Evolutionary conservation across 208 protist species (phyloP), one percentile per base, ranked within the genome.

Genomic region (Leishmania amazonensis): DNA sequence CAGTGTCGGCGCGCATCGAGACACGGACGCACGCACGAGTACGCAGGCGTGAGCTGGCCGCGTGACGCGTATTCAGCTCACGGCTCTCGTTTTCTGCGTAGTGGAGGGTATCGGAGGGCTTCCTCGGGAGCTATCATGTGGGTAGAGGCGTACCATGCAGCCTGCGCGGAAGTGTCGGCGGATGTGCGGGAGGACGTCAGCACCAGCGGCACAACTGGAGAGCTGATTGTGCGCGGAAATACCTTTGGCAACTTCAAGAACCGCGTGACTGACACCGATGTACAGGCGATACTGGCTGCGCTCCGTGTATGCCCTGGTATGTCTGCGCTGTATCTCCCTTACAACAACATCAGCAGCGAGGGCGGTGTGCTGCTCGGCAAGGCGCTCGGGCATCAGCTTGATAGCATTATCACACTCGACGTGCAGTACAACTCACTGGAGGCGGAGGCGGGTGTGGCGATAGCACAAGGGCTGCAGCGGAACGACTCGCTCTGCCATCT

Each of bases 341-440:
- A 95, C 90, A 96, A 97, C 83, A 83, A 71, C 73, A 86, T 97
- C 38, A 76, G 83, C n/a, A 84, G 85, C 13, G 65, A 49, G 13
- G 94, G 92, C 0, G 90, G 85, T 11, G 71, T 71, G 17, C 75
- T 79, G 21, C 75, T 97, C 28, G 91, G 90, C 6, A 77, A 90
- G 58, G 88, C 83, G 35, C 83, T 95, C 42, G 76, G 83, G 13
- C 42, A 73, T 28, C 68, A 85, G 38, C 80, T 90, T 38, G 76
- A 79, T 57, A 83, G 79, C 17, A 49, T 97, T 54, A 81, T 88
- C 28, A 78, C 79, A 45, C 75, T 97, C 3, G 90, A 96, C 68
- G 76, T 97, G 17, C 87, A 88, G 42, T 79, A 91, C 80, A 96
- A 97, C 84, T 74, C 72, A 21, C 91, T 96, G 42, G 85, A 85